Conservation (phyloP, 257 asterid species). For the Lycium ferocissimum region DNA sequence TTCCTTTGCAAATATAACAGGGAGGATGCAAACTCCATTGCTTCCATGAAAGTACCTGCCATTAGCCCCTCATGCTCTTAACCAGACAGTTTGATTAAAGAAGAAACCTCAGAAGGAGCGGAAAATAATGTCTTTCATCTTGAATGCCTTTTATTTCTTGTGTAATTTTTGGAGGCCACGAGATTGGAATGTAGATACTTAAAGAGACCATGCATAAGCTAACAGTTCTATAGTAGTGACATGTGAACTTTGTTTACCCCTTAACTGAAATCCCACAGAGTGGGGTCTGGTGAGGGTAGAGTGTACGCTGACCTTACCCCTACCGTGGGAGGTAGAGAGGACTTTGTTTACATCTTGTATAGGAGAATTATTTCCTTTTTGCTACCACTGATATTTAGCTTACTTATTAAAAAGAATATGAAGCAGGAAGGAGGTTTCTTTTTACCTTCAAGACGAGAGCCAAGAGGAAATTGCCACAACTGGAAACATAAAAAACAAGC, state of each 20-base stretch:
- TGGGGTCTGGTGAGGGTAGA: too few species aligned
- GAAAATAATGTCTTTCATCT: not conserved
- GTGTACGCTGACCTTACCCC: too few species aligned
- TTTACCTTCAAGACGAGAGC: slow-evolving; percentile 64
- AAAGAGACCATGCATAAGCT: not conserved
- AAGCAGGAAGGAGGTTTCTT: slow-evolving; percentile 24
- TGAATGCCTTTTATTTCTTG: not conserved
- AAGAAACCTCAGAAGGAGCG: not conserved
- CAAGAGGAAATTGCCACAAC: slow-evolving; percentile 69
- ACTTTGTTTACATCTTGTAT: not conserved
- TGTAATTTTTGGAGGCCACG: not conserved
- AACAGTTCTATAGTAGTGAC: not conserved
- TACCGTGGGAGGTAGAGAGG: too few species aligned
- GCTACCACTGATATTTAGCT: slow-evolving; percentile 14
- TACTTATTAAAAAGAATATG: not conserved
- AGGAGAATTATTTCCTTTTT: not conserved
- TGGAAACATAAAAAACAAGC: slow-evolving; percentile 65
- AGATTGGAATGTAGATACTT: slow-evolving; percentile 1
- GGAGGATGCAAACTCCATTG: too few species aligned
- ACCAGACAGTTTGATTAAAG: not conserved
- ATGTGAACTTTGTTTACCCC: not conserved
- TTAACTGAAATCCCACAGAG: too few species aligned
- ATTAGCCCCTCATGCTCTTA: not conserved
- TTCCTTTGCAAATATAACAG: not conserved
- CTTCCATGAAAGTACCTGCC: not conserved